These are phyloP conservation scores for Rhododendron kiyosumense DNA, from an alignment of 148 eudicot genomes.

Conservation along the genomic window DNA sequence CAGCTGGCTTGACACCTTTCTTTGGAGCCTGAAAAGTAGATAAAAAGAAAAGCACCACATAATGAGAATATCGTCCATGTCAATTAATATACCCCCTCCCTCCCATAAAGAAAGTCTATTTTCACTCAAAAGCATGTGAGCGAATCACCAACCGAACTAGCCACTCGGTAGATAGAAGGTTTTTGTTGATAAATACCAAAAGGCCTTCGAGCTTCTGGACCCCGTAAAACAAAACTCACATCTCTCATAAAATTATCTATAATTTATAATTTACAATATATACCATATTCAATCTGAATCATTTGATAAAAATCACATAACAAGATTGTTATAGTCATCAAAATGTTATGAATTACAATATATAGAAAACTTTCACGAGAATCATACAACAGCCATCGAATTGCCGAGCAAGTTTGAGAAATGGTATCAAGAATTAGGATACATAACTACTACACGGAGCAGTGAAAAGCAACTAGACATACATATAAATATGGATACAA, in stretches of 20 bases:
- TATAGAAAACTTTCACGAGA: neutral
- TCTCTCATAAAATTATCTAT: neutral
- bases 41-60: neutral
- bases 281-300: neutral
- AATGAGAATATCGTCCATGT: neutral
- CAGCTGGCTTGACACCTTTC: slow-evolving; percentile 42
- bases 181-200: no score
- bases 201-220: neutral
- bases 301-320: neutral
- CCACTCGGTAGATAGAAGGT: no score
- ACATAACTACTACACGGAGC: neutral
- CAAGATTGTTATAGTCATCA: no score
- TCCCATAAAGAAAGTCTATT: no score
- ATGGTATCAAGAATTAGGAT: neutral
- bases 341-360: neutral
- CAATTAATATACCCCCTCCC: neutral
- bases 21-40: slow-evolving; percentile 38
- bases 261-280: neutral
- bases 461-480: neutral
- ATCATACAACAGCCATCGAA: neutral
- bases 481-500: neutral
- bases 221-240: neutral
- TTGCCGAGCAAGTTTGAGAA: neutral
- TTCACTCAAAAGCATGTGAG: no score
- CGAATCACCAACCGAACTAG: no score